Evolutionary conservation across 805 yeast genomes (phyloP), one percentile per base, ranked within the genome.

Genomic region (Kuraishia piskuri): DNA sequence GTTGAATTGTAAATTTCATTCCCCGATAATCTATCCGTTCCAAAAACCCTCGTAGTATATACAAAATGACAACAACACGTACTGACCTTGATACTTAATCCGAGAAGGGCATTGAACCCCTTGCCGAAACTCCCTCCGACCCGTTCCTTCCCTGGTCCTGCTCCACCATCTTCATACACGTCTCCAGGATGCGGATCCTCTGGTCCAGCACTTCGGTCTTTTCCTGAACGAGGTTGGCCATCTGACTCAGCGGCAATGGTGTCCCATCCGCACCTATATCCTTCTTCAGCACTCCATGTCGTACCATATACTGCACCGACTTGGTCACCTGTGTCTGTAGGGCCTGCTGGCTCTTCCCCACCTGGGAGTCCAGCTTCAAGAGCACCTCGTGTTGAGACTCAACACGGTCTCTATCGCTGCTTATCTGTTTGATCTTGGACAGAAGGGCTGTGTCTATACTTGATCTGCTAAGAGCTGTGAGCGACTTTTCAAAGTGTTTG

Each of bases 141-240:
- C 48, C 40, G n/a, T n/a, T 31, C 14, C 40, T 31, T 5, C 14
- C 40, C 17, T 31, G 40, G 14, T 31, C 40, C 14, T 31, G 40
- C 51, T 67, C 71, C 2, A 77, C 64, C 20, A 73, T 59, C 51
- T 65, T 62, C 51, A 76, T 58, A 0, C 90, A 76, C 46, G 72
- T 68, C 62, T 90, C 96, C 48, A 90, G 65, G 1, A 88, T 81
- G 49, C 96, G 68, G 20, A 90, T 67, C 51, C 84, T 83, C 57
- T 85, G 86, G 65, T 90, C 96, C 2, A 88, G 61, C 17, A 76
- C 56, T 63, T 90, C 97, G 0, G 89, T 82, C 58, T 80, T 73
- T 47, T 73, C 71, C 59, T 83, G 88, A 2, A 79, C 63, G 2
- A 50, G 22, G 51, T 63, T 61, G 21, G 36, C 19, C 22, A 25